Conservation (phyloP, 208 protist species). For the Jaenimonas drosophilae region DNA sequence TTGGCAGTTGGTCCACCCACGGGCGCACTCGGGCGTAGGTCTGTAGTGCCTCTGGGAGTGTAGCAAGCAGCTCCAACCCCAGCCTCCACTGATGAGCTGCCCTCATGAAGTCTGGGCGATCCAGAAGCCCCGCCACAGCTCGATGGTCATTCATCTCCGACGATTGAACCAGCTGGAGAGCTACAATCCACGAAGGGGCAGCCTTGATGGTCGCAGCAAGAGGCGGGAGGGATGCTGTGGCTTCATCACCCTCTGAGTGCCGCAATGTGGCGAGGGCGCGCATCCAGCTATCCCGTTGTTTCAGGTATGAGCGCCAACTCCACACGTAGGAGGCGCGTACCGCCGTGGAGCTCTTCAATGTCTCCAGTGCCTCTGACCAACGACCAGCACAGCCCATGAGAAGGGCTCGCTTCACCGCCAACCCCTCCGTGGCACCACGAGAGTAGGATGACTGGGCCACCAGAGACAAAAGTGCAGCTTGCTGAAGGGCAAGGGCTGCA, state of each 20-base stretch:
- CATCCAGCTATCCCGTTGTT: not conserved
- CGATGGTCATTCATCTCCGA: no score
- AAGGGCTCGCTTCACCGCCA: conserved; percentile 30
- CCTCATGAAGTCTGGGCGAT: no score
- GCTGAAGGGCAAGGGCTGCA: conserved; percentile 32
- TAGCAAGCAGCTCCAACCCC: not conserved
- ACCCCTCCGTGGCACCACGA: conserved; percentile 17
- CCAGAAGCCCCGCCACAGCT: no score
- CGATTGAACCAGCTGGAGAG: no score
- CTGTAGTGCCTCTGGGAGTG: not conserved
- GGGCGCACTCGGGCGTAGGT: conserved; percentile 7
- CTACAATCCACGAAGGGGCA: no score
- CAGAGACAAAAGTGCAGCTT: conserved; percentile 34
- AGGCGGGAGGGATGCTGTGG: no score
- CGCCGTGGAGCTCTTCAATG: conserved; percentile 16
- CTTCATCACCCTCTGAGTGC: no score
- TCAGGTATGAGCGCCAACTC: conserved; percentile 15
- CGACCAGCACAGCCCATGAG: conserved; percentile 22
- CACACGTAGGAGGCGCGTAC: conserved; percentile 44
- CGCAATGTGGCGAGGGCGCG: conserved; percentile 9
- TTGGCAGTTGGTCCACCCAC: conserved; percentile 23
- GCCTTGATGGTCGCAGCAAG: no score
- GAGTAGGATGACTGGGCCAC: conserved; percentile 11
- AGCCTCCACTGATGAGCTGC: no score
- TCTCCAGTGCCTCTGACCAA: conserved; percentile 35